phyloP scores from a whole-genome alignment of 2,329 filamentous ascomycete genomes.

The Penicillium nordicum region DNA sequence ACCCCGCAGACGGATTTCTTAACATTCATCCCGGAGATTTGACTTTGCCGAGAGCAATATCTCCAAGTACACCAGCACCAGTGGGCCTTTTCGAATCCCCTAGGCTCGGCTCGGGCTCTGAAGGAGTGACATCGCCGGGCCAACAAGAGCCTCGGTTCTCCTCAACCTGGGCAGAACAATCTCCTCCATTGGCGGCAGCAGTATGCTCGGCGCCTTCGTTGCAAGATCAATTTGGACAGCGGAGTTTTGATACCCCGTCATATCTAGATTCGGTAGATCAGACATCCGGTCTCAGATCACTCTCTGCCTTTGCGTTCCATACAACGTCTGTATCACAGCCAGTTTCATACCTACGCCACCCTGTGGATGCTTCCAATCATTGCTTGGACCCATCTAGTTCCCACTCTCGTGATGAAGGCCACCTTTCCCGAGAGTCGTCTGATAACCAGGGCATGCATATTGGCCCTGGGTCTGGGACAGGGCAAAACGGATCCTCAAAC shows the following conservation, averaged over 20 bases:
- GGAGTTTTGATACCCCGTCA: conserved; percentile 14
- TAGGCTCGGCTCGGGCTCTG: conserved; percentile 8
- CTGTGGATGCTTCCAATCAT: conserved; percentile 39
- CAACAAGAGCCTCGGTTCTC: conserved; percentile 14
- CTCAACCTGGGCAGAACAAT: conserved; percentile 23
- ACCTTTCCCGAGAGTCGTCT: neutral
- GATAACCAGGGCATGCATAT: conserved; percentile 6
- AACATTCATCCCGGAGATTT: conserved; percentile 11
- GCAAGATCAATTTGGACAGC: conserved; percentile 16
- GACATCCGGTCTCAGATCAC: conserved; percentile 24
- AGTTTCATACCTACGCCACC: conserved; percentile 35
- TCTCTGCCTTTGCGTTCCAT: conserved; percentile 31
- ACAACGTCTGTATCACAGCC: conserved; percentile 33
- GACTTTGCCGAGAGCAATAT: conserved; percentile 14
- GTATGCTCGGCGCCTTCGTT: conserved; percentile 17
- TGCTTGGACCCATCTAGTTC: conserved; percentile 15
- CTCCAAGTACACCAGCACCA: conserved; percentile 13
- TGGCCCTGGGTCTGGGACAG: neutral
- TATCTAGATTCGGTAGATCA: conserved; percentile 25
- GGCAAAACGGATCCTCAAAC: neutral
- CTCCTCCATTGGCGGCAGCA: conserved; percentile 13
- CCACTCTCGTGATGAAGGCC: conserved; percentile 6
- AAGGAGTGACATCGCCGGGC: conserved; percentile 10
- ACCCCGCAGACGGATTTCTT: conserved; percentile 13
- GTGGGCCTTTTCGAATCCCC: conserved; percentile 17